Conservation (phyloP, 768 basidiomycete genomes). For the Polyporus arcularius region DNA sequence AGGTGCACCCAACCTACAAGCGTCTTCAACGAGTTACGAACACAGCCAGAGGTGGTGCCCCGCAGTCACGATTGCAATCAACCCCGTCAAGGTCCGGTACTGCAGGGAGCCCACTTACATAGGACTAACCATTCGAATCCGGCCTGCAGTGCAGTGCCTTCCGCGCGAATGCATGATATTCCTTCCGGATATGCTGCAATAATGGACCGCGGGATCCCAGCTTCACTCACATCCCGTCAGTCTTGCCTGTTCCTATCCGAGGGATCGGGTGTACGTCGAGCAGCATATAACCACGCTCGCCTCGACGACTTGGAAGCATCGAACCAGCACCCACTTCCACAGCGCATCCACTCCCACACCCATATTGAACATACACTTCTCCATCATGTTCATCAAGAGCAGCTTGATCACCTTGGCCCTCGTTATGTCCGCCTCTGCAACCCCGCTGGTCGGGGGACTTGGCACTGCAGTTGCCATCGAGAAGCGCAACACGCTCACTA, state of each 20-base stretch:
- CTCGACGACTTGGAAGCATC: neutral
- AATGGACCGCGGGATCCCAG: neutral
- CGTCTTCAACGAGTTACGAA: too few relatives aligned
- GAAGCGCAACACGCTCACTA: constrained; percentile 30
- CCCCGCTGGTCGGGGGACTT: constrained; percentile 20
- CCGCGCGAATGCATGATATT: too few relatives aligned
- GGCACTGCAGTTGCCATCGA: constrained; percentile 26
- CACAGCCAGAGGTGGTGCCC: too few relatives aligned
- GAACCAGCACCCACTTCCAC: neutral
- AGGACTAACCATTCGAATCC: too few relatives aligned
- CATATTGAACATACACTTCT: neutral
- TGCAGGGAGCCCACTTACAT: too few relatives aligned
- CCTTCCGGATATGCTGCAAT: neutral
- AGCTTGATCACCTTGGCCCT: constrained; percentile 28
- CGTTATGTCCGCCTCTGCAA: constrained; percentile 27
- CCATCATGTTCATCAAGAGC: constrained; percentile 31
- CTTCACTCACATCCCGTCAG: neutral
- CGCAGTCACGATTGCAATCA: too few relatives aligned
- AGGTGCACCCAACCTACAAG: too few relatives aligned
- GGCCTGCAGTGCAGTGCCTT: too few relatives aligned
- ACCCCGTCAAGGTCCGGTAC: too few relatives aligned
- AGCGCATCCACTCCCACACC: neutral
- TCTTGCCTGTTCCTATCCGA: neutral
- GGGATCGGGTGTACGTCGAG: neutral
- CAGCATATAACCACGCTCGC: neutral